A percentile compares a stretch with the other conserved stretches of the same genome.
phyloP scores from a whole-genome alignment of 345 rosid species.

The Eucalyptus curtisii region DNA sequence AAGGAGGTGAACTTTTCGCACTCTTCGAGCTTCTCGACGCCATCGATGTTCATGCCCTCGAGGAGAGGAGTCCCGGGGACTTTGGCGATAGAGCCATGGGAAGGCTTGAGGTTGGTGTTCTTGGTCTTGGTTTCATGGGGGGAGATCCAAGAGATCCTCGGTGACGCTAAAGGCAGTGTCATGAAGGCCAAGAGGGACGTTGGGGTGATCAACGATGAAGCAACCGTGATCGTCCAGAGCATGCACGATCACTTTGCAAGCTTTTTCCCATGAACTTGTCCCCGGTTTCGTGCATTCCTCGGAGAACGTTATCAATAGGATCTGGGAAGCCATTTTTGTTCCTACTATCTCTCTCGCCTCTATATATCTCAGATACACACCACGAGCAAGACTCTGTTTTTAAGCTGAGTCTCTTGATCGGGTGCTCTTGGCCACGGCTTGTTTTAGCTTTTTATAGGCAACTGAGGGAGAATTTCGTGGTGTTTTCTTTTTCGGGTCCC shows the following conservation, averaged over 20 bases:
- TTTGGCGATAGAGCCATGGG: slow-evolving; percentile 21
- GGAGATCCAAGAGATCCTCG: slow-evolving; percentile 13
- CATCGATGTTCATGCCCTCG: slow-evolving; percentile 34
- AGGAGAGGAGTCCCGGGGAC: slow-evolving; percentile 18
- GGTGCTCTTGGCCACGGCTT: neutral
- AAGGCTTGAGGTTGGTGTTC: slow-evolving; percentile 23
- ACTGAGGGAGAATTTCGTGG: neutral
- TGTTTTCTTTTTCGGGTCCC: neutral
- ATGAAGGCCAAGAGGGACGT: neutral
- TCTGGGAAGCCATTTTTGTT: neutral
- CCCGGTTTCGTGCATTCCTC: neutral
- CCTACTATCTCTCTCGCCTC: neutral
- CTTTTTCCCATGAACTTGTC: slow-evolving; percentile 4
- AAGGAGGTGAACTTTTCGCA: slow-evolving; percentile 16
- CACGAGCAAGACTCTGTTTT: neutral
- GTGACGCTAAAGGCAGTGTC: neutral
- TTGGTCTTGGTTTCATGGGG: slow-evolving; percentile 23
- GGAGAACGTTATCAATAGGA: slow-evolving; percentile 2
- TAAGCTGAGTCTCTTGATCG: neutral
- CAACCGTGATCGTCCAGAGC: slow-evolving; percentile 22
- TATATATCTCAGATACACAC: neutral
- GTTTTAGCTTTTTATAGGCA: neutral
- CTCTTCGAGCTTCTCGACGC: slow-evolving; percentile 9
- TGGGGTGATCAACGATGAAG: slow-evolving; percentile 2
- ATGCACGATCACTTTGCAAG: neutral